Base-by-base conservation (phyloP, 495 filamentous ascomycete genomes). In the Poronia punctata region DNA sequence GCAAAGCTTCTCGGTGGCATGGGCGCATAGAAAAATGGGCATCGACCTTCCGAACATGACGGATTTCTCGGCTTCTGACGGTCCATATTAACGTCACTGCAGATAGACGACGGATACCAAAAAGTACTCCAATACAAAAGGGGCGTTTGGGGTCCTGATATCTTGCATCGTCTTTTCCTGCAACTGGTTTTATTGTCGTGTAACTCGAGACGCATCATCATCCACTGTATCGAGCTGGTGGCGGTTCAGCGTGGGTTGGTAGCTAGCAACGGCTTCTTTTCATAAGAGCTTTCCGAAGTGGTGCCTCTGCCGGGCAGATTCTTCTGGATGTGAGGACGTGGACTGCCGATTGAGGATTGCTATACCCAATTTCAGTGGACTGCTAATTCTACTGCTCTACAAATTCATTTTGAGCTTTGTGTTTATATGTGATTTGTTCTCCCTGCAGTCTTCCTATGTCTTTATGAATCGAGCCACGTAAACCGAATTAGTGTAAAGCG, bases 81-180 rank as follows among this genome's bases (percentile, higher is more conserved):
- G 54, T 49, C 45, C 50, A 45, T 49, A 42, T 45, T 29, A 70
- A 64, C 62, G 64, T 60, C 59, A 47, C 62, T 73, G 69, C 76
- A 79, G 80, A 83, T 82, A 84, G 76, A 83, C 79, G 80, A 83
- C 80, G 81, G 80, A 79, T 68, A 71, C 69, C 70, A 66, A 74
- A 76, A 71, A 64, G 61, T 59, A 60, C 53, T 58, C 53, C 56
- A 53, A 63, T 69, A 59, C 50, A 65, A 58, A 60, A 56, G 62
- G 66, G 71, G 72, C 70, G 70, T 74, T 77, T 70, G 75, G 77
- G 81, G 79, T 89, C 83, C 83, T 84, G 84, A 88, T 86, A 87
- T 86, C 82, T 84, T 78, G 76, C 78, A 80, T 76, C 70, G 73
- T 68, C 60, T 65, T 64, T 68, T 63, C 65, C 57, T 38, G 42